phyloP scores from a whole-genome alignment of 768 basidiomycete species.

The Russula compacta region DNA sequence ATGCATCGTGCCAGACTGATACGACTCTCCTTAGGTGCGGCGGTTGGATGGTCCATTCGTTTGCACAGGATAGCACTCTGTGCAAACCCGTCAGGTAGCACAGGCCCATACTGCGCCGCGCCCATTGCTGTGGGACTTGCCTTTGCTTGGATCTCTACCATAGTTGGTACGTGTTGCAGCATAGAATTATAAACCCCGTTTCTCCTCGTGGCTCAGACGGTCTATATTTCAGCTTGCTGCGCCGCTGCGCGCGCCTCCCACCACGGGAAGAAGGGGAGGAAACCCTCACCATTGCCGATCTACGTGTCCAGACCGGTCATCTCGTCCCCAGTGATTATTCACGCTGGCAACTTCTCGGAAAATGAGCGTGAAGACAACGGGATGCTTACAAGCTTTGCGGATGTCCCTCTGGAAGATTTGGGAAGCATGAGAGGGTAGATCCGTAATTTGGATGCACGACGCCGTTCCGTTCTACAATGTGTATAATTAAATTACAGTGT shows the following conservation, averaged over 20 bases:
- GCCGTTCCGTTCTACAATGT: neutral
- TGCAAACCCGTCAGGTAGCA: neutral
- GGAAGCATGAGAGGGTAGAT: neutral
- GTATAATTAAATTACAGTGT: neutral
- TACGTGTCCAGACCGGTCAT: neutral
- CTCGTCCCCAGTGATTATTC: neutral
- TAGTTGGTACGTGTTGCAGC: neutral
- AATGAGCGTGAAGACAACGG: neutral
- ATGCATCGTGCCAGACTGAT: neutral
- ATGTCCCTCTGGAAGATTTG: neutral
- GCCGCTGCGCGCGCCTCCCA: neutral
- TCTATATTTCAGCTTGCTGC: neutral
- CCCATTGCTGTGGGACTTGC: neutral
- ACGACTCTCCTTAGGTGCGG: neutral
- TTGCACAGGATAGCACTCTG: neutral
- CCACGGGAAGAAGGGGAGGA: neutral
- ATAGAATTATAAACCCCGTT: no score
- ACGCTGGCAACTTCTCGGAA: conserved; percentile 1
- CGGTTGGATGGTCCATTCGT: conserved; percentile 6
- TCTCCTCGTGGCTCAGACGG: neutral
- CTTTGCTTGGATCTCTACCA: conserved; percentile 1
- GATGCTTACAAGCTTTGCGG: neutral
- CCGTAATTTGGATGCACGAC: neutral
- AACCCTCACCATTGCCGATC: neutral
- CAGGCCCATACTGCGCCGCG: neutral